Percentiles rank a stretch among this genome's conserved stretches.
Conservation (phyloP, 176 grass and related monocot genomes). For the Avena insularis region DNA sequence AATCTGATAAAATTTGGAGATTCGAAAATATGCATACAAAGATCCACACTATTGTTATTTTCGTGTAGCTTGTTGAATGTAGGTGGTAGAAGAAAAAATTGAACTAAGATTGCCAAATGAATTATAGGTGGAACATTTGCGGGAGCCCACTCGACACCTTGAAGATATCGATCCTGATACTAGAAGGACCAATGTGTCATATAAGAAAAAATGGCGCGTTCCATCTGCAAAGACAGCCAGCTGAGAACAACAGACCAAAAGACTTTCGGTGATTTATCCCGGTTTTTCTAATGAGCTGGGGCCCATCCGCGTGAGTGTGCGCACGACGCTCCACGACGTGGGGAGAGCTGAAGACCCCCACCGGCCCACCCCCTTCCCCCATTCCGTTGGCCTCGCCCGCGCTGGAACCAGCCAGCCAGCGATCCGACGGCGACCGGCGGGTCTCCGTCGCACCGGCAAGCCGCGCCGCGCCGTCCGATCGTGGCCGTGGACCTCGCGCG, state of each 20-base stretch:
- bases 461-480: constrained; percentile 28
- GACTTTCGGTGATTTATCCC: not conserved
- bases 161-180: not conserved
- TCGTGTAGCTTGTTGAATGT: too few species aligned
- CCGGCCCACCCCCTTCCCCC: too few species aligned
- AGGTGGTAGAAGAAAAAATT: too few species aligned
- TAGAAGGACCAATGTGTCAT: not conserved
- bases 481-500: not conserved
- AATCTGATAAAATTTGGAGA: too few species aligned
- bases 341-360: not conserved
- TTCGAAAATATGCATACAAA: too few species aligned
- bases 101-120: too few species aligned
- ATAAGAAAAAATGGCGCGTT: not conserved
- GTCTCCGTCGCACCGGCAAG: constrained; percentile 12
- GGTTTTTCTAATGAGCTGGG: not conserved
- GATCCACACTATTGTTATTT: too few species aligned
- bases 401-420: too few species aligned
- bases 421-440: not conserved
- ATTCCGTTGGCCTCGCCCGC: too few species aligned
- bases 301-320: not conserved
- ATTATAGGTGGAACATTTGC: too few species aligned
- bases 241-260: not conserved
- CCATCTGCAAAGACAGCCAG: not conserved
- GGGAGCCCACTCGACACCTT: too few species aligned
- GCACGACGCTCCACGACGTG: constrained; percentile 12